Base-by-base conservation (phyloP, 2,329 filamentous ascomycete species). In the Coniochaeta pulveracea region DNA sequence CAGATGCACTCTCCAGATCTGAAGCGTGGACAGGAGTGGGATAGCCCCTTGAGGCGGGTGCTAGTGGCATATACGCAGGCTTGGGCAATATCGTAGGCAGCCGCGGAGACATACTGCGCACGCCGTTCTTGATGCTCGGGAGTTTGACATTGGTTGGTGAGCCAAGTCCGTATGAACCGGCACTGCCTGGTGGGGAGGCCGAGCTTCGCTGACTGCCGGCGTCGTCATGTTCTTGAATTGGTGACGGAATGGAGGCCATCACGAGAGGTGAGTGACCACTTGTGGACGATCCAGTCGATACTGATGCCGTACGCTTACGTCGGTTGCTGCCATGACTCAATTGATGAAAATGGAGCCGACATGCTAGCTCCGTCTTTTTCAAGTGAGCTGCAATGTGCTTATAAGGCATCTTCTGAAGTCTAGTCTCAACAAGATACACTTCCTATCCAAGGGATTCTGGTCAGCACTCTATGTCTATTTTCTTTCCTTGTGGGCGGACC, bases 341-440 rank as follows among this genome's bases (percentile, higher is more conserved):
- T 51, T 91, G 84, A 50, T 93, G 84, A 53, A 85, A 89, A 58
- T 91, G 85, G 41, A 93, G 71, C 41, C 85, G 83, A 60, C 84
- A 93, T 30, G 84, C 84, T 38, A 91, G 66, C 61, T 91, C 84
- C 1, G 84, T 91, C 66, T 91, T 93, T 60, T 86, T 85, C 45
- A 91, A 63, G 47, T 88, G 80, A 38, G 79, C 74, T 37, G 84
- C 84, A 51, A 91, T 91, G 54, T 89, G 82, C 66, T 89, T 91
- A 60, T 91, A 91, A 1, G 84, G 84, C 76, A 89, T 85, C 61
- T 89, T 89, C 49, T 88, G 81, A 48, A 84, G 72, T 37, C 84
- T 80, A 39, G 81, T 88, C 57, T 86, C 81, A 40, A 91, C 70
- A 35, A 91, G 76, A 55, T 89, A 91, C 37, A 77, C 71, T 60